These are phyloP conservation scores for Hamamelis virginiana DNA, from an alignment of 164 flowering plant genomes.

Conservation along the genomic window DNA sequence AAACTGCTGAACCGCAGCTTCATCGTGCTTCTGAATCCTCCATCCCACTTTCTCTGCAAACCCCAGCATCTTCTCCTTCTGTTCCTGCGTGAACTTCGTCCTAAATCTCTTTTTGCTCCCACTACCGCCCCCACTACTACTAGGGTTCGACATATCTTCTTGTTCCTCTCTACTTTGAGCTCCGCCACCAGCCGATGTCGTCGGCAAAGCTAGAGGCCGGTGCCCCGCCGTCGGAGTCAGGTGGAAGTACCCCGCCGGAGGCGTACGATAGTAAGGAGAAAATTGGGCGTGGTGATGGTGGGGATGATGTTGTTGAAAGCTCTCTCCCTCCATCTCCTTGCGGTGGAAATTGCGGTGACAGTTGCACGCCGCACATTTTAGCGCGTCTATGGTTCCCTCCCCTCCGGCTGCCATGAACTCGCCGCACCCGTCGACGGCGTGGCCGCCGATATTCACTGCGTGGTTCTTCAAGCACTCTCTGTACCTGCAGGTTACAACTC, in stretches of 20 bases:
- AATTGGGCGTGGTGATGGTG: conserved; percentile 19
- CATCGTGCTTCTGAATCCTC: conserved; percentile 79
- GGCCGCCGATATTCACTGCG: conserved; percentile 67
- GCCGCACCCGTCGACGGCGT: conserved; percentile 80
- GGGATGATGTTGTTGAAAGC: conserved; percentile 28
- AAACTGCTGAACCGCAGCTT: conserved; percentile 59
- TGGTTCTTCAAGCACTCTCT: conserved; percentile 80
- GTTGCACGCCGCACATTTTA: conserved; percentile 75
- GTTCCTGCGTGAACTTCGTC: conserved; percentile 69
- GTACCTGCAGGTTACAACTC: conserved; percentile 28
- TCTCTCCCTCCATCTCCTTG: conserved; percentile 36
- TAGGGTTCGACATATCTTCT: conserved; percentile 59
- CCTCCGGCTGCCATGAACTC: conserved; percentile 81
- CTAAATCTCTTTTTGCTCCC: conserved; percentile 52
- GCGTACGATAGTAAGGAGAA: conserved; percentile 46
- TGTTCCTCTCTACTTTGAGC: conserved; percentile 34
- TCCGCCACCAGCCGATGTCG: conserved; percentile 34
- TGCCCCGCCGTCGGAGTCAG: conserved; percentile 25
- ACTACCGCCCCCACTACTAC: conserved; percentile 47
- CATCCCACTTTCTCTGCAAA: conserved; percentile 73
- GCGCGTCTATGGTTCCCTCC: conserved; percentile 68
- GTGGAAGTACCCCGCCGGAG: conserved; percentile 50
- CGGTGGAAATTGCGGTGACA: conserved; percentile 91
- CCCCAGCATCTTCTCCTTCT: conserved; percentile 70
- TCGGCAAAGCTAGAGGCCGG: conserved; percentile 44